Percentiles rank a stretch among this genome's conserved stretches.
These are phyloP conservation scores for Novymonas esmeraldas DNA, from an alignment of 208 protist species.

Conservation along the genomic window DNA sequence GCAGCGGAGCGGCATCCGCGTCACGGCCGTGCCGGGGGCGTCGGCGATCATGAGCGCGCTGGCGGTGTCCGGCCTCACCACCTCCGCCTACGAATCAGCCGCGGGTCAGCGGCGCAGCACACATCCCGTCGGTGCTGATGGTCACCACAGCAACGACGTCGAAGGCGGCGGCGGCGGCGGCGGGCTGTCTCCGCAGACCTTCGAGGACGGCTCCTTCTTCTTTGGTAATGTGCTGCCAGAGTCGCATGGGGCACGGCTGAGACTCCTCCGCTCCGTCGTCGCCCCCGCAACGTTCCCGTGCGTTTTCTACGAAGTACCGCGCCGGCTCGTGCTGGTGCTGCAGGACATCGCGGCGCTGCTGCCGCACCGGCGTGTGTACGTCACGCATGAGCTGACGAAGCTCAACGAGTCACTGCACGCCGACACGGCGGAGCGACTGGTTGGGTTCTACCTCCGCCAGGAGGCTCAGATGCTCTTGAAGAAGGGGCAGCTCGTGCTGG, in stretches of 20 bases:
- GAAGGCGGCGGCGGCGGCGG: background rate
- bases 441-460: slow-evolving; percentile 73
- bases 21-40: slow-evolving; percentile 82
- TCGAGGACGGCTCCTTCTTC: slow-evolving; percentile 83
- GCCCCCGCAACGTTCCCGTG: slow-evolving; percentile 66
- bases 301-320: slow-evolving; percentile 91
- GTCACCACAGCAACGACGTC: background rate
- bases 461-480: slow-evolving; percentile 72
- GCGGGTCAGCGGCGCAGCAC: background rate
- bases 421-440: slow-evolving; percentile 73
- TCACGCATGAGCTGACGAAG: slow-evolving; percentile 92
- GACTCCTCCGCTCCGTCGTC: slow-evolving; percentile 66
- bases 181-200: slow-evolving; percentile 8
- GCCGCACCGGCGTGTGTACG: slow-evolving; percentile 70
- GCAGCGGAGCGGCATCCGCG: slow-evolving; percentile 75
- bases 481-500: slow-evolving; percentile 83
- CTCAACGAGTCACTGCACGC: slow-evolving; percentile 89
- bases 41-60: slow-evolving; percentile 83
- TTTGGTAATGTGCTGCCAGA: slow-evolving; percentile 87
- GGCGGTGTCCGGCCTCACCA: slow-evolving; percentile 70
- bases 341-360: slow-evolving; percentile 81
- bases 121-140: too few relatives aligned
- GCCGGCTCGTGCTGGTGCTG: slow-evolving; percentile 74
- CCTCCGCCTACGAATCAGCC: slow-evolving; percentile 48
- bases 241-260: slow-evolving; percentile 63